Evolutionary conservation across 2,329 filamentous ascomycete genomes (phyloP), one percentile per base, ranked within the genome.

Genomic region (Claviceps quebecensis): DNA sequence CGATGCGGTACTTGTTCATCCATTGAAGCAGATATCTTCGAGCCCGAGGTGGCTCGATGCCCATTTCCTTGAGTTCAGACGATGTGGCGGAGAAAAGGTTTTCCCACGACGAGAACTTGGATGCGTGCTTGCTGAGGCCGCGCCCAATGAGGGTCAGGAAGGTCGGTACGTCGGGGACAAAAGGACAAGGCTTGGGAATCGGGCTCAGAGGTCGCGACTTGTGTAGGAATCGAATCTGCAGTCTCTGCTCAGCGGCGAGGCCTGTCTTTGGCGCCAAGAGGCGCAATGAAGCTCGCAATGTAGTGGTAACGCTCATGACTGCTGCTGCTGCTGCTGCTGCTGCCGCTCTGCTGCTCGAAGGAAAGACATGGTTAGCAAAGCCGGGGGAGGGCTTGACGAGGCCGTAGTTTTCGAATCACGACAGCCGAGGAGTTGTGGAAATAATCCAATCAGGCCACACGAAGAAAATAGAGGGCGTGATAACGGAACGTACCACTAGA

Each of bases 111-210:
- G 86, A 81, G 60, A 98, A 87, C 68, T 97, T 97, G 68, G 80
- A 75, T 47, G 85, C 79, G 72, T 96, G 87, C 63, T 85, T 81
- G 62, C 78, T 82, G 60, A 96, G 81, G 60, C 83, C 83, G 56
- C 93, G 90, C 59, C 93, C 93, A 68, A 97, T 96, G 54, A 96
- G 75, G 38, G 79, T 87, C 56, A 97, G 83, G 69, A 98, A 95
- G 16, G 90, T 93, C 59, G 76, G 65, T 41, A 88, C 81, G 65
- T 96, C 84, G 36, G 90, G 91, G 40, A 95, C 83, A 61, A 95
- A 89, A 1, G 88, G 87, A 39, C 85, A 95, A 1, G 89, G 85
- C 23, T 74, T 63, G 2, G 90, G 90, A 36, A 80, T 69, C 6
- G 64, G 59, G 44, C 62, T 70, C 14, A 62, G 55, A 38, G 67